Base-by-base conservation (phyloP, 768 basidiomycete genomes). In the Chalciporus chontae region DNA sequence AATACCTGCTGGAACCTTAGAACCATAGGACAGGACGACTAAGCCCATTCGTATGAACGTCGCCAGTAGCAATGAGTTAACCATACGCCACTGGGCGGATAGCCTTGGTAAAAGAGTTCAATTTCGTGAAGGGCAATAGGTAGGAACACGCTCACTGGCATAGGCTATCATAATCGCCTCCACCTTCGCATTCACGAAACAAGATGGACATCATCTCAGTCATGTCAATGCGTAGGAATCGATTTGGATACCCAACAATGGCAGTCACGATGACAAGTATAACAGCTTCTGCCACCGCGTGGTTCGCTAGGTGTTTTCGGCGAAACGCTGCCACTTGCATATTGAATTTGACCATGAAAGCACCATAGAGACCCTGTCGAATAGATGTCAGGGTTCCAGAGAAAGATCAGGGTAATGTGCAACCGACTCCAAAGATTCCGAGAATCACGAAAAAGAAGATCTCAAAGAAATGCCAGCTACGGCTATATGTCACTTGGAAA, bases 381-480 rank as follows among this genome's bases (percentile, higher is more conserved):
- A 24, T 40, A 47, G 14, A 55, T 21, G 43, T 66, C 39, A 65
- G 53, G 26, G 29, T 34, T 19, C 17, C 43, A 19, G 23, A 6
- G 26, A 14, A 37, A 26, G 43, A 13, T 27, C 47, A 26, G 21
- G 34, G 29, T 43, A 29, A 43, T 38, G 23, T 50, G 40, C 37
- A 14, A 70, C 81, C 53, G 62, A 95, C 95, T 42, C 96, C 96
- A 67, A 99, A 99, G 53, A 98, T 78, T 9, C 96, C 96, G 37
- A 99, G 81, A 51, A 98, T 81, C 46, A 98, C 77, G 69, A 94
- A 99, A 68, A 95, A 95, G 15, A 96, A 86, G 44, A 99, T 90
- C 64, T 98, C 96, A 63, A 98, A 98, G 71, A 95, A 97, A 65
- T 98, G 96, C 96, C 96, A 99, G 61, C 94, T 93, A 27, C 95